phyloP scores from a whole-genome alignment of 441 rosid genomes.

The Syzygium syzygioides region DNA sequence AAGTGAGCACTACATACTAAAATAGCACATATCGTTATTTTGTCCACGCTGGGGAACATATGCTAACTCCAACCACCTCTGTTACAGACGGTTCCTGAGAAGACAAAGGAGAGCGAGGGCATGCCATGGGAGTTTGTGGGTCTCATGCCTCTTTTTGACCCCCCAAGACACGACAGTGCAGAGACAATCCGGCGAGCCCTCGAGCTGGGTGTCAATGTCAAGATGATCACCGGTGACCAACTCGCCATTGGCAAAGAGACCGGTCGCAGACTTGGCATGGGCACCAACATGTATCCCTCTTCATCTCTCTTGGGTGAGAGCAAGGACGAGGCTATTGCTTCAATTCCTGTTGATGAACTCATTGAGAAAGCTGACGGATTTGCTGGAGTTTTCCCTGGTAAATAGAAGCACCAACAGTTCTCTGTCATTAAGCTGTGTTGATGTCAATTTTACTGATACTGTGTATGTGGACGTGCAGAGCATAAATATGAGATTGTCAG shows the following conservation, averaged over 20 bases:
- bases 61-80: background rate
- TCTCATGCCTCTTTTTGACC: conserved; percentile 85
- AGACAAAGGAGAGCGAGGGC: conserved; percentile 68
- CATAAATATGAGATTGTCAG: conserved; percentile 92
- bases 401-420: background rate
- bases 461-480: conserved; percentile 29
- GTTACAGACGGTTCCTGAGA: conserved; percentile 55
- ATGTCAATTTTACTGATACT: background rate
- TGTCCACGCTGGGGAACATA: background rate
- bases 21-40: background rate
- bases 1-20: conserved; percentile 31
- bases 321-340: conserved; percentile 51
- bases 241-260: conserved; percentile 96
- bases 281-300: conserved; percentile 92
- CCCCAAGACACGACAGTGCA: conserved; percentile 94
- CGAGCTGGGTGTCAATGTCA: conserved; percentile 89
- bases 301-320: conserved; percentile 66
- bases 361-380: conserved; percentile 90
- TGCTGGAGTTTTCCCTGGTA: conserved; percentile 97
- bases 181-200: conserved; percentile 89
- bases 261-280: conserved; percentile 94
- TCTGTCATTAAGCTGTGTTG: background rate
- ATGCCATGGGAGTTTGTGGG: conserved; percentile 89
- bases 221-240: conserved; percentile 97
- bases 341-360: conserved; percentile 67